These are phyloP conservation scores for Coelastrella sp. DNA, from an alignment of 139 green algal species.

Conservation along the genomic window DNA sequence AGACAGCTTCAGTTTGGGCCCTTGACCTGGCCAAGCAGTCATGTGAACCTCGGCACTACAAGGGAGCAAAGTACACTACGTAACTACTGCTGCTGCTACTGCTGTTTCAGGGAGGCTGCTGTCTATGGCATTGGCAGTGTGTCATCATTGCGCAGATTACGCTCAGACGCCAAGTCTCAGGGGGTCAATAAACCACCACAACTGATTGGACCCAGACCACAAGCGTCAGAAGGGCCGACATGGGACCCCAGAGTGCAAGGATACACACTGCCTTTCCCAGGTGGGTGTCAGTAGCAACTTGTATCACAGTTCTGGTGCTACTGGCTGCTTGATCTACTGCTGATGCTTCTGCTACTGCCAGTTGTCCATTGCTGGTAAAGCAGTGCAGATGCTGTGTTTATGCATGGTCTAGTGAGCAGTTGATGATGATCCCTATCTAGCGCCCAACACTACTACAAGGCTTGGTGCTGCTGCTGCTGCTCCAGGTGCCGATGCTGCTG, in stretches of 20 bases:
- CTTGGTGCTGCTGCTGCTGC: conserved; percentile 3
- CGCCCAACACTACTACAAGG: too few relatives aligned
- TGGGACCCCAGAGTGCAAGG: conserved; percentile 2
- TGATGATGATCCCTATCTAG: too few relatives aligned
- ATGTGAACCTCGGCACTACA: background rate
- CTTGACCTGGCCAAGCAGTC: conserved; percentile 44
- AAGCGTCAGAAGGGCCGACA: background rate
- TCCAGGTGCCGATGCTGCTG: conserved; percentile 72
- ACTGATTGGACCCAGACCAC: conserved; percentile 3
- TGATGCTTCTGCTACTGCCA: too few relatives aligned
- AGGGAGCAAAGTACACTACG: conserved; percentile 45
- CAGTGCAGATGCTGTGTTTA: too few relatives aligned
- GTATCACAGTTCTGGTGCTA: too few relatives aligned
- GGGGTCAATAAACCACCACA: background rate
- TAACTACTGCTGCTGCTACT: conserved; percentile 35
- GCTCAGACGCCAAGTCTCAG: conserved; percentile 43
- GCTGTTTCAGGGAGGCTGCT: conserved; percentile 67
- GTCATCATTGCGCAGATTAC: conserved; percentile 48
- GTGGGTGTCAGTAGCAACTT: background rate
- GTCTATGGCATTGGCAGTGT: conserved; percentile 69
- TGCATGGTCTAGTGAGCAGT: too few relatives aligned
- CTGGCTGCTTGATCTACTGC: too few relatives aligned
- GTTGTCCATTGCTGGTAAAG: too few relatives aligned
- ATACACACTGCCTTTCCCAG: conserved; percentile 75
- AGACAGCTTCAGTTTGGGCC: background rate